Evolutionary conservation across 169 alveolate species (phyloP).

Genomic region (Babesia ovis): DNA sequence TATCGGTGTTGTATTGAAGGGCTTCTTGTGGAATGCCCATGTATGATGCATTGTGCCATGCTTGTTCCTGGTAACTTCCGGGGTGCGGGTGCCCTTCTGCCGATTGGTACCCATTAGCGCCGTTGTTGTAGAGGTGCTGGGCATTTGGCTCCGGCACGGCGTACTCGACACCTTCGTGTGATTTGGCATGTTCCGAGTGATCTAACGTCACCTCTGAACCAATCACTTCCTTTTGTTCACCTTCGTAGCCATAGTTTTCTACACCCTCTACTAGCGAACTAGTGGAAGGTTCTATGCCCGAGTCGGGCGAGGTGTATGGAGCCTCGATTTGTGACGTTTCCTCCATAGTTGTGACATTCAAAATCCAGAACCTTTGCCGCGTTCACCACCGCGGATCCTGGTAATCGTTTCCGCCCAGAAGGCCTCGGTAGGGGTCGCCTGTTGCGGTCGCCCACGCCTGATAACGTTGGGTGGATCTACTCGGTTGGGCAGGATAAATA

Average conservation of each 20-base stretch:
- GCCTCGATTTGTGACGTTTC: slow-evolving; percentile 12
- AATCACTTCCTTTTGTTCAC: slow-evolving; percentile 25
- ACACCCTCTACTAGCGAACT: slow-evolving; percentile 26
- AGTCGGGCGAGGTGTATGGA: slow-evolving; percentile 14
- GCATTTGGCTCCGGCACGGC: slow-evolving; percentile 15
- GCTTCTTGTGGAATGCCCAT: slow-evolving; percentile 47
- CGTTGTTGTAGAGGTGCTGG: slow-evolving; percentile 43
- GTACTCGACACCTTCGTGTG: slow-evolving; percentile 27
- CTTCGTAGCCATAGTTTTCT: slow-evolving; percentile 40
- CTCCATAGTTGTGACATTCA: not conserved
- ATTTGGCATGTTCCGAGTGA: slow-evolving; percentile 53
- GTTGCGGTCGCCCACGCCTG: slow-evolving; percentile 31
- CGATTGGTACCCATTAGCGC: slow-evolving; percentile 2
- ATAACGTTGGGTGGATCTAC: slow-evolving; percentile 33
- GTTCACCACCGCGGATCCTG: not conserved
- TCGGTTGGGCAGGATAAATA: not conserved
- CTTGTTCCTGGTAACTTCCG: slow-evolving; percentile 46
- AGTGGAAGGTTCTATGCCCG: not conserved
- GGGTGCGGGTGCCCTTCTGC: slow-evolving; percentile 27
- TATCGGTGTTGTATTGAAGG: slow-evolving; percentile 51
- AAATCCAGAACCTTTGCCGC: not conserved
- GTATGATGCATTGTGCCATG: slow-evolving; percentile 41
- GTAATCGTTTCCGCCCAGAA: not conserved
- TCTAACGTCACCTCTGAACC: slow-evolving; percentile 29
- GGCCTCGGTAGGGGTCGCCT: slow-evolving; percentile 8